Conservation (phyloP, 108 stramenopile species). For the Craspedostauros australis region DNA sequence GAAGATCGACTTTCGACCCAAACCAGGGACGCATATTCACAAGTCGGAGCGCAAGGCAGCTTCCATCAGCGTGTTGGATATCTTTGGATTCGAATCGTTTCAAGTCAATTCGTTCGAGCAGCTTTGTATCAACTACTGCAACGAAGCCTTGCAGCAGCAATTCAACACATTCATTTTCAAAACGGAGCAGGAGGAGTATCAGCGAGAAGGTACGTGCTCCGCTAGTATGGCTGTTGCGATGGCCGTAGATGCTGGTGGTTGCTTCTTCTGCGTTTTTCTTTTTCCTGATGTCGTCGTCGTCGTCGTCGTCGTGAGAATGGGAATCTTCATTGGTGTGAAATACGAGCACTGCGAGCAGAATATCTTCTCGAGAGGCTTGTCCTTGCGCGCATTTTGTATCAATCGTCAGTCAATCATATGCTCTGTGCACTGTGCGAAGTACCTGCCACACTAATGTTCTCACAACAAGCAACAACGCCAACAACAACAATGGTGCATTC, state of each 20-base stretch:
- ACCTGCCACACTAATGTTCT: too few relatives aligned
- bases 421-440: too few relatives aligned
- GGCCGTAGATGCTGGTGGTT: not conserved
- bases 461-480: too few relatives aligned
- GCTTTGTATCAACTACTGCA: constrained; percentile 83
- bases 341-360: too few relatives aligned
- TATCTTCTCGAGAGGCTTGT: too few relatives aligned
- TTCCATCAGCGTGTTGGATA: constrained; percentile 84
- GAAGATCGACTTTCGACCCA: constrained; percentile 17
- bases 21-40: constrained; percentile 3
- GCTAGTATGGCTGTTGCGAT: not conserved
- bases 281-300: too few relatives aligned
- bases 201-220: constrained; percentile 9
- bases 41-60: too few relatives aligned
- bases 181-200: constrained; percentile 53
- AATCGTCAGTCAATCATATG: too few relatives aligned
- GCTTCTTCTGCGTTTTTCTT: not conserved
- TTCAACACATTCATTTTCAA: constrained; percentile 49
- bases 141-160: constrained; percentile 80
- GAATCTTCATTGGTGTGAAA: too few relatives aligned
- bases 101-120: constrained; percentile 75
- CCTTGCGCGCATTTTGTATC: too few relatives aligned
- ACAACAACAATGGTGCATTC: too few relatives aligned
- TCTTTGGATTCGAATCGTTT: constrained; percentile 91
- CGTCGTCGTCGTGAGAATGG: too few relatives aligned